Evolutionary conservation across 257 asterid genomes (phyloP), one percentile per base, ranked within the genome.

Genomic region (Echites panduratus): DNA sequence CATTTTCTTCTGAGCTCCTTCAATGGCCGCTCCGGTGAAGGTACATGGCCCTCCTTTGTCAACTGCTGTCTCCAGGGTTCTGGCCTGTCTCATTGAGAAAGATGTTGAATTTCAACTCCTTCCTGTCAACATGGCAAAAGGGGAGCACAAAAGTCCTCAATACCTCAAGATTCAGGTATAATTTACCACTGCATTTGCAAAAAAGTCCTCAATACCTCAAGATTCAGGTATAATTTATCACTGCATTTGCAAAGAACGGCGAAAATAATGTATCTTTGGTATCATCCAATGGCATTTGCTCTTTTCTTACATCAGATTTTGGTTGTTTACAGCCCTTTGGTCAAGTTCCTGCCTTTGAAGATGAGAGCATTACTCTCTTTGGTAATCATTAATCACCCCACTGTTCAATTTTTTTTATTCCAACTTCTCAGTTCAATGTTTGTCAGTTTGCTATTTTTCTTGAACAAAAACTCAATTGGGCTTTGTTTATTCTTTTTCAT

Each of bases 291-390:
- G 29, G 27, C 24, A 2, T 50, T 8, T 72, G 9, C 57, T 41
- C 24, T 29, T 29, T 24, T 59, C 59, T 50, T 10, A 70, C 24
- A 35, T 29, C 1, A 1, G 43, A 20, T 38, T 61, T 61, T 70
- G 27, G 2, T 49, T 70, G 8, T 66, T n/a, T 41, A 61, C 90
- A 90, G 96, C 96, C 98, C 56, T 92, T 92, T 76, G 97, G 96
- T 56, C 96, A 90, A 90, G 97, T 92, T 35, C 97, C 96, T 1
- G 96, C 90, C n/a, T 90, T 79, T 78, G 84, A 92, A 74, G 98
- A 90, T 75, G 96, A 87, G 17, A 83, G 78, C 79, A 82, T 90
- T 67, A 82, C 87, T 53, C 87, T 90, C 61, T 90, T 88, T 40
- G 96, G 98, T 90, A 87, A 43, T n/a, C n/a, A n/a, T n/a, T n/a